A percentile compares a stretch with the other conserved stretches of the same genome.
Evolutionary conservation across 2,329 filamentous ascomycete species (phyloP).

Genomic region (Neocatenulostroma microsporum): DNA sequence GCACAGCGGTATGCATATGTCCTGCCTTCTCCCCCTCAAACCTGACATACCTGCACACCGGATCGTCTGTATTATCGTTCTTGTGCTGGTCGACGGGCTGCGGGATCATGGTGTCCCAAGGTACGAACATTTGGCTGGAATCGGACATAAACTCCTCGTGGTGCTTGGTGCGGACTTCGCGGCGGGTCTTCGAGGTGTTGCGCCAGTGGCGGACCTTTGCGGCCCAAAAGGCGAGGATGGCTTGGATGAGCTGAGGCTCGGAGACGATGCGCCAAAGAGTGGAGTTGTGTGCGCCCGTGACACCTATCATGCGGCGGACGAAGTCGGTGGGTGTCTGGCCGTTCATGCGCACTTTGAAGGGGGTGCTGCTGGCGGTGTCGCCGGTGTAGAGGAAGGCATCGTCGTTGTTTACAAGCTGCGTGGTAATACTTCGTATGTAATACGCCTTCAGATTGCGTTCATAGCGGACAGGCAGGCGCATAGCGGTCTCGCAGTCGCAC

Average conservation of each 20-base stretch:
- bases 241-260: background rate
- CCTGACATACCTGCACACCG: background rate
- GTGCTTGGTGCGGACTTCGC: background rate
- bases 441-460: background rate
- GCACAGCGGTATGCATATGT: background rate
- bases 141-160: background rate
- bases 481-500: background rate
- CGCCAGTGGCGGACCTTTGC: background rate
- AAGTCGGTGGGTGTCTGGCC: background rate
- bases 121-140: background rate
- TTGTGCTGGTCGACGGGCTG: background rate
- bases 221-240: background rate
- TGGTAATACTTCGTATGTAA: background rate
- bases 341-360: background rate
- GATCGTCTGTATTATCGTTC: background rate
- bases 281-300: too few relatives aligned
- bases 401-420: background rate
- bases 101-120: background rate
- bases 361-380: background rate
- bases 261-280: background rate
- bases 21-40: background rate
- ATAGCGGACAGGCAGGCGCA: background rate
- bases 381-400: background rate
- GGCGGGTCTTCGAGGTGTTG: background rate
- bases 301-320: background rate